Evolutionary conservation across 1,284 basidiomycete species (phyloP), one percentile per base, ranked within the genome.

Genomic region (Ganoderma meredithae): DNA sequence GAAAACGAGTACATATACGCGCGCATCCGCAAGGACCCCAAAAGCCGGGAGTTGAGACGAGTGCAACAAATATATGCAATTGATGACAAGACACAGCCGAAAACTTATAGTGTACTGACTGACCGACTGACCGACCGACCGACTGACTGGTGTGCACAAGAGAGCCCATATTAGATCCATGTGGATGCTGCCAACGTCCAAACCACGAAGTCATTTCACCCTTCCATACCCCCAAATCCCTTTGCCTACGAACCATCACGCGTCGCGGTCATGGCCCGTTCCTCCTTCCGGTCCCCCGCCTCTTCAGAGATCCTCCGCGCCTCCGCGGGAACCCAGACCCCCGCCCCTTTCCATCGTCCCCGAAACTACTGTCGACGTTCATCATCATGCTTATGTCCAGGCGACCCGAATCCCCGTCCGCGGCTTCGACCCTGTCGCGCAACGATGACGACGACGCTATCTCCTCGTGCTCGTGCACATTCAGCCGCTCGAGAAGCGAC

Each of bases 401-500:
- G 12, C 44, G 63, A 40, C 58, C 17, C 39, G 39, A 40, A 22
- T 39, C 36, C 12, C 58, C 22, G n/a, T 40, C 39, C 22, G 27
- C 22, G 27, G 63, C 8, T 17, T 82, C 79, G 27, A 84, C 83
- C 19, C 83, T 76, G 2, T 84, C 83, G 13, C 82, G 76, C 66
- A 85, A 67, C 15, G 83, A 81, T 8, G 76, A 60, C 5, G 76
- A 60, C 5, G 63, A 33, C 33, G 27, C 55, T 12, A 58, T 22
- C 64, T 72, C 56, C 63, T 44, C 60, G 58, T 55, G 63, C 72
- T 49, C 75, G 63, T 75, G 74, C 7, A 81, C 63, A n/a, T 73
- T 76, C 58, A 84, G 68, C 36, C 83, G 75, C 25, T 83, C 83
- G 39, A 84, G 69, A 27, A 84, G 72, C 0, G 82, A 84, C 0